phyloP scores from a whole-genome alignment of 208 protist genomes.

The Leishmania tropica region DNA sequence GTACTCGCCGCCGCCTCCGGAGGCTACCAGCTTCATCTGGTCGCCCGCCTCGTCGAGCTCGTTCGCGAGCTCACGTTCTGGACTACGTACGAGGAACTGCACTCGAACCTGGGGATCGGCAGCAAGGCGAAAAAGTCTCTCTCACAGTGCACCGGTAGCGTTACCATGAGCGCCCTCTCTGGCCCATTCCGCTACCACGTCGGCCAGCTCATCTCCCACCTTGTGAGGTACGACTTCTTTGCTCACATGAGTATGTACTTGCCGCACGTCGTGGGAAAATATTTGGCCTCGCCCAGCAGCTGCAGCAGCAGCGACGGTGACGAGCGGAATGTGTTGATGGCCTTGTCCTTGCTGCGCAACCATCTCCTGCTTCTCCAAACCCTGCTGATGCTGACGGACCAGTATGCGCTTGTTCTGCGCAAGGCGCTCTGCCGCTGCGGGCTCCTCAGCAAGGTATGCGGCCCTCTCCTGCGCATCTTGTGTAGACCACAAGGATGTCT shows the following conservation, averaged over 20 bases:
- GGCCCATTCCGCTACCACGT: constrained; percentile 32
- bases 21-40: constrained; percentile 14
- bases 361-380: constrained; percentile 24
- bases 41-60: constrained; percentile 27
- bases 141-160: constrained; percentile 3
- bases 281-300: neutral
- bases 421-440: constrained; percentile 4
- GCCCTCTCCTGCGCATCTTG: constrained; percentile 1
- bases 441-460: constrained; percentile 12
- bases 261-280: neutral
- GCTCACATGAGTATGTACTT: constrained; percentile 16
- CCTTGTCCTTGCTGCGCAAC: neutral
- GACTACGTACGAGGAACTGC: constrained; percentile 36
- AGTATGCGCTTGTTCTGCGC: constrained; percentile 14
- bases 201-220: constrained; percentile 22
- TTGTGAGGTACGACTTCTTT: constrained; percentile 25
- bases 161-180: constrained; percentile 21
- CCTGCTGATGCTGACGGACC: constrained; percentile 24
- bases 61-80: constrained; percentile 46
- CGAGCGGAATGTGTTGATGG: neutral
- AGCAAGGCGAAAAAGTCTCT: constrained; percentile 8
- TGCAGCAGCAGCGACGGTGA: neutral
- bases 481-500: neutral
- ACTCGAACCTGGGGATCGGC: constrained; percentile 9
- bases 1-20: constrained; percentile 16